Evolutionary conservation across 2,329 filamentous ascomycete species (phyloP).

Genomic region (Ilyonectria robusta): DNA sequence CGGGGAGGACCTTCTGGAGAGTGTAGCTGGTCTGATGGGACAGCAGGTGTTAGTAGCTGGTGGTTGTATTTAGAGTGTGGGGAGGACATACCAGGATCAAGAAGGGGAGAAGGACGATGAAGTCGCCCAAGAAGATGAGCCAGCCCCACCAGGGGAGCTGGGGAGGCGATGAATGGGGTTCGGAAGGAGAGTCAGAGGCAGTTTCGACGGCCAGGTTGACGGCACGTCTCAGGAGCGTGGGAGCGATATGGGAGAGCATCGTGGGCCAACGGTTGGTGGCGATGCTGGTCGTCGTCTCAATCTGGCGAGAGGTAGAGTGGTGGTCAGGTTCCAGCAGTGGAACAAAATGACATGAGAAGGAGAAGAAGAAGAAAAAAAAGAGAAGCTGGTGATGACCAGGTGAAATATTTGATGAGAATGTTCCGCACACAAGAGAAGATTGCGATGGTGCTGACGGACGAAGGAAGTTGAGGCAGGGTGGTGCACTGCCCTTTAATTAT

Average conservation of each 20-base stretch:
- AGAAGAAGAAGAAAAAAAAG: conserved; percentile 9
- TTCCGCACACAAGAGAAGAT: conserved; percentile 17
- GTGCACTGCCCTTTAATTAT: conserved; percentile 10
- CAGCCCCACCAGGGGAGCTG: conserved; percentile 56
- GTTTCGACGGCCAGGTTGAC: conserved; percentile 35
- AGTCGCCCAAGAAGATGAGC: conserved; percentile 56
- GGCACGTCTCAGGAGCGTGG: conserved; percentile 52
- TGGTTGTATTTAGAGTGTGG: background rate
- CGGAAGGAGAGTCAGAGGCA: background rate
- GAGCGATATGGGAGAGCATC: conserved; percentile 40
- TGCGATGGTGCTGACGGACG: conserved; percentile 23
- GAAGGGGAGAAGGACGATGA: conserved; percentile 62
- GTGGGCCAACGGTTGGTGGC: conserved; percentile 12
- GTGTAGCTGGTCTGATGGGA: conserved; percentile 63
- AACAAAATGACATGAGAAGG: conserved; percentile 4
- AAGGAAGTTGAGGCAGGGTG: background rate
- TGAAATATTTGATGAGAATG: conserved; percentile 23
- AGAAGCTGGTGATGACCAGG: conserved; percentile 19
- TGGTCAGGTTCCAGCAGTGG: background rate
- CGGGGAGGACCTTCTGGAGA: conserved; percentile 64
- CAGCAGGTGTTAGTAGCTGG: background rate
- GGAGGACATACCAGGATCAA: conserved; percentile 57
- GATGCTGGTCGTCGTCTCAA: background rate
- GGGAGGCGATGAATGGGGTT: conserved; percentile 20
- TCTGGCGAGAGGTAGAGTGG: background rate